These are phyloP conservation scores for Fusarium ambrosium DNA, from an alignment of 2,329 filamentous ascomycete species.

Conservation along the genomic window DNA sequence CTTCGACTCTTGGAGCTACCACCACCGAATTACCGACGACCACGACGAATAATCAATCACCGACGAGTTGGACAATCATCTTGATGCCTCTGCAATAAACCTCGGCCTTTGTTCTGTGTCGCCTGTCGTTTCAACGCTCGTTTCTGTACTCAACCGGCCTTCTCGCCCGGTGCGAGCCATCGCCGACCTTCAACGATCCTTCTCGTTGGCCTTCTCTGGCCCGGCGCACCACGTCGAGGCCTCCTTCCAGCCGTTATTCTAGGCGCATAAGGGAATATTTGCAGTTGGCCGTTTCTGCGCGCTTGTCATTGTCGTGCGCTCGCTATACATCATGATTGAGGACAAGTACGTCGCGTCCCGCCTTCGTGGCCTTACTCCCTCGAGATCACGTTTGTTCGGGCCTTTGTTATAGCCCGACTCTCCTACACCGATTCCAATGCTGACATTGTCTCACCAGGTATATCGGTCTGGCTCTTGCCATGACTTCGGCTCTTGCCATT, in stretches of 20 bases:
- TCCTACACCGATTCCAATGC: slow-evolving; percentile 14
- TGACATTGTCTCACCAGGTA: slow-evolving; percentile 66
- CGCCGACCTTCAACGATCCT: slow-evolving; percentile 29
- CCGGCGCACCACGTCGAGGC: slow-evolving; percentile 23
- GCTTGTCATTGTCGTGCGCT: slow-evolving; percentile 37
- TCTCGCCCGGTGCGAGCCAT: slow-evolving; percentile 46
- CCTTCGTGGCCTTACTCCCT: slow-evolving; percentile 16
- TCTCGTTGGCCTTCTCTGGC: slow-evolving; percentile 9
- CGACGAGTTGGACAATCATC: slow-evolving; percentile 10
- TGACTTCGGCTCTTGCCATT: slow-evolving; percentile 81
- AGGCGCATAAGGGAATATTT: slow-evolving; percentile 25
- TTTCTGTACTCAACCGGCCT: slow-evolving; percentile 29
- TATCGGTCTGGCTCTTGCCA: slow-evolving; percentile 81
- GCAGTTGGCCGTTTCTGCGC: slow-evolving; percentile 18
- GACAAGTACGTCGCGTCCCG: slow-evolving; percentile 53
- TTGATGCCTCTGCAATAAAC: slow-evolving; percentile 44
- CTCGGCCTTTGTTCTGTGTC: background rate
- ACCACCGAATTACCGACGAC: slow-evolving; percentile 16
- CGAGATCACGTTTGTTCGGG: slow-evolving; percentile 8
- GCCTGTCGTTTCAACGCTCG: slow-evolving; percentile 26
- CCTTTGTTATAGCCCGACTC: slow-evolving; percentile 10
- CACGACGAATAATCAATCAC: slow-evolving; percentile 7
- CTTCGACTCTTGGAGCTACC: slow-evolving; percentile 9
- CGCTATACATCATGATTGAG: slow-evolving; percentile 51
- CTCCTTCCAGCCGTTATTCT: slow-evolving; percentile 10